Conservation (phyloP, 1,139 yeast species). For the Lodderomyces orthopsilosis region DNA sequence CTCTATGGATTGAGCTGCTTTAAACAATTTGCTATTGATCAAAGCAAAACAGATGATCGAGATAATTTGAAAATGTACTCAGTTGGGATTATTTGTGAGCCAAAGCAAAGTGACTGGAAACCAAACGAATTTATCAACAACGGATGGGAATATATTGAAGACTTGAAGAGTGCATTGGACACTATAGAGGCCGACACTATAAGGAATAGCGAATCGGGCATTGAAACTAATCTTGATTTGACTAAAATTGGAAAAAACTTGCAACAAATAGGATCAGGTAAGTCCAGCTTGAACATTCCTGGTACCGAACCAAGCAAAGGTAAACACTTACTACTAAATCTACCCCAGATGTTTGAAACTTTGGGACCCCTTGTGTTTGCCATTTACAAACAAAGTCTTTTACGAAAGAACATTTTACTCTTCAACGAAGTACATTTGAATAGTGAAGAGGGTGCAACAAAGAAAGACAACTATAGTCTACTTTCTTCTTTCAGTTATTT, state of each 20-base stretch:
- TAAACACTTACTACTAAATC: constrained; percentile 51
- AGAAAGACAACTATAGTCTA: constrained; percentile 1
- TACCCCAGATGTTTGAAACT: constrained; percentile 45
- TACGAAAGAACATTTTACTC: constrained; percentile 60
- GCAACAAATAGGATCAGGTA: neutral
- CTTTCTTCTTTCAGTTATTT: constrained; percentile 33
- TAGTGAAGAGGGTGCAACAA: constrained; percentile 1
- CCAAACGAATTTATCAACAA: constrained; percentile 50
- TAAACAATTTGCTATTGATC: constrained; percentile 24
- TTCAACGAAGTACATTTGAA: constrained; percentile 41
- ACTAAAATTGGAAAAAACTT: constrained; percentile 9
- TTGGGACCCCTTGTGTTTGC: constrained; percentile 75
- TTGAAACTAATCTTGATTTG: constrained; percentile 6
- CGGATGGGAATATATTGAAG: constrained; percentile 57
- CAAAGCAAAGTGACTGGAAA: constrained; percentile 40
- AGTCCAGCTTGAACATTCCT: neutral
- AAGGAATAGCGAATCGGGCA: constrained; percentile 17
- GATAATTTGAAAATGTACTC: constrained; percentile 61
- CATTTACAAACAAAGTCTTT: constrained; percentile 65
- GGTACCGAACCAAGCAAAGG: constrained; percentile 16
- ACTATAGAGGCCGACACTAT: constrained; percentile 20
- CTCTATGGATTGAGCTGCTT: constrained; percentile 39
- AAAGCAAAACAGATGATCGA: constrained; percentile 29
- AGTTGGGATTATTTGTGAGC: constrained; percentile 59
- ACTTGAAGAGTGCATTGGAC: constrained; percentile 42